These are phyloP conservation scores for Isabelozyma pseudorhagii DNA, from an alignment of 805 yeast genomes.

Conservation along the genomic window DNA sequence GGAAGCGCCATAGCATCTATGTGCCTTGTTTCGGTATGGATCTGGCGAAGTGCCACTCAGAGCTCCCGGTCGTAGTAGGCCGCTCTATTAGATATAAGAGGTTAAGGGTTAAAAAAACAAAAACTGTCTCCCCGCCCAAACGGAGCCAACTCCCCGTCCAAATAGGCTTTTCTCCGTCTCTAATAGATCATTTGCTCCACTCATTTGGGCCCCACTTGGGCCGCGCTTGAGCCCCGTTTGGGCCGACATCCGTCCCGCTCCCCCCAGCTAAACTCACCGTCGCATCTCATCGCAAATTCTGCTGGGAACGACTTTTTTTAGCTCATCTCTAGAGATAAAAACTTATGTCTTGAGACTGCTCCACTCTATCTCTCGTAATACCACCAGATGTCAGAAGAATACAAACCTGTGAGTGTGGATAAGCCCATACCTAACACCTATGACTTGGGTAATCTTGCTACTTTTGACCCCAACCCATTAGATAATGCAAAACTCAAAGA, in stretches of 20 bases:
- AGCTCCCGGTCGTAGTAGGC: conserved; percentile 9
- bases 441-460: conserved; percentile 88
- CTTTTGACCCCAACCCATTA: conserved; percentile 85
- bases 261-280: no score
- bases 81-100: no score
- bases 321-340: neutral
- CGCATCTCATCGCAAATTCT: no score
- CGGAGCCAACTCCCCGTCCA: neutral
- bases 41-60: conserved; percentile 50
- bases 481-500: conserved; percentile 59
- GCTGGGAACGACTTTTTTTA: neutral
- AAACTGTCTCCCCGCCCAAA: no score
- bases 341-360: neutral
- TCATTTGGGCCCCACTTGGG: neutral
- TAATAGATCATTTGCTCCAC: neutral
- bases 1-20: conserved; percentile 70
- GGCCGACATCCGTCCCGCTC: no score
- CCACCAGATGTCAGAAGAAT: conserved; percentile 15
- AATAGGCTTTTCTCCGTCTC: neutral
- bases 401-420: conserved; percentile 80
- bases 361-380: neutral
- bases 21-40: conserved; percentile 61
- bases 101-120: no score
- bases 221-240: no score
- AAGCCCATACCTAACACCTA: conserved; percentile 85